Evolutionary conservation across 176 grass and related monocot species (phyloP).

Genomic region (Rhynchospora breviuscula): DNA sequence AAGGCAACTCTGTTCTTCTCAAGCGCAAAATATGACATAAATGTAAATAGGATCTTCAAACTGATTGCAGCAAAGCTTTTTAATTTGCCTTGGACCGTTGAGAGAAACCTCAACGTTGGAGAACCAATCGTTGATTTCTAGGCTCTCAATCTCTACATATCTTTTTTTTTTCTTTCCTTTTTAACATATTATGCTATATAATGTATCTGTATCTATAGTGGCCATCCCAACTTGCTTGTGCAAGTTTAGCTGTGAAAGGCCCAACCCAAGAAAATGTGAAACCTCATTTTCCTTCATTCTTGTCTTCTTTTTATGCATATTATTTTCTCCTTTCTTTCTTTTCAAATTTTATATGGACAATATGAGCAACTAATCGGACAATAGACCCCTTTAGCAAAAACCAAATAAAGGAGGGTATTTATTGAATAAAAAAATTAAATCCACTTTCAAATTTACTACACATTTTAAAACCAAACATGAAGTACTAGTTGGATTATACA

Average conservation of each 20-base stretch:
- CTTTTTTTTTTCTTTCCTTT: background rate
- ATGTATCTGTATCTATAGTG: background rate
- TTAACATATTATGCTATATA: background rate
- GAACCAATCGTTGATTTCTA: conserved; percentile 96
- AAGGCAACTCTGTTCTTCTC: conserved; percentile 95
- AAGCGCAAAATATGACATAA: conserved; percentile 85
- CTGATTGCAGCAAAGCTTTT: conserved; percentile 85
- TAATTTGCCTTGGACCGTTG: conserved; percentile 73
- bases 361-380: background rate
- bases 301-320: background rate
- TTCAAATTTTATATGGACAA: background rate
- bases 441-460: background rate
- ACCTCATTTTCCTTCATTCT: background rate
- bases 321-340: background rate
- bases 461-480: no score
- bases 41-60: conserved; percentile 99
- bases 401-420: background rate
- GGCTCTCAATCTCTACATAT: background rate
- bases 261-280: background rate
- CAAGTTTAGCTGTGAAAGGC: background rate
- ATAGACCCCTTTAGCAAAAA: background rate
- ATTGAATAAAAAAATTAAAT: background rate
- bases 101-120: conserved; percentile 92
- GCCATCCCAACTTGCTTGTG: background rate
- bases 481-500: no score